These are phyloP conservation scores for Leishmania martiniquensis DNA, from an alignment of 208 protist genomes.

Conservation along the genomic window DNA sequence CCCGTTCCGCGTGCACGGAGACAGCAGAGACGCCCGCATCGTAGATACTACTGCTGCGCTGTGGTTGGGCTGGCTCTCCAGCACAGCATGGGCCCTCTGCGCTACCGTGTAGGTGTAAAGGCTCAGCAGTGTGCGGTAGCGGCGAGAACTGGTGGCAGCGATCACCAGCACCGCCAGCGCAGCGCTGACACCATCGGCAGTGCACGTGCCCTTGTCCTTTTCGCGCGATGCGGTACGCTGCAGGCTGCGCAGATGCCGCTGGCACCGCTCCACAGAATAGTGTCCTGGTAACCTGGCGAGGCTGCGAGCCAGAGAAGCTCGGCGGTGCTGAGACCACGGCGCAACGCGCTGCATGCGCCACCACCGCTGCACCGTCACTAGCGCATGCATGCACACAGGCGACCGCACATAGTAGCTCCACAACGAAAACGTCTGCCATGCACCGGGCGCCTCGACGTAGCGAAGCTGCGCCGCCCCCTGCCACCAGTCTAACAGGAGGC, in stretches of 20 bases:
- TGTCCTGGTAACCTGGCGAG: constrained; percentile 9
- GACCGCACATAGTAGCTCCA: constrained; percentile 35
- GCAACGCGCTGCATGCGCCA: constrained; percentile 50
- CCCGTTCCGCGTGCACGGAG: background rate
- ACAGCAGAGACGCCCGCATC: background rate
- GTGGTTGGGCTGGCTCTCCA: background rate
- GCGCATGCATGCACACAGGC: constrained; percentile 39
- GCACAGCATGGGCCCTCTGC: constrained; percentile 12
- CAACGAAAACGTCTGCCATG: constrained; percentile 13
- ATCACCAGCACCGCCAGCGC: constrained; percentile 20
- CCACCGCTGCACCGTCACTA: constrained; percentile 72
- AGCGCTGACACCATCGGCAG: background rate
- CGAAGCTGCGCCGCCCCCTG: constrained; percentile 4
- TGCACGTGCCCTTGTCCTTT: background rate
- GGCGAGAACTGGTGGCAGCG: constrained; percentile 39
- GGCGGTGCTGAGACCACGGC: constrained; percentile 27
- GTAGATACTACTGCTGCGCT: background rate
- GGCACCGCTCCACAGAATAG: constrained; percentile 4
- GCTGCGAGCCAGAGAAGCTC: background rate
- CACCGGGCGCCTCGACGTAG: constrained; percentile 28
- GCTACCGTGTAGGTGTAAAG: constrained; percentile 39
- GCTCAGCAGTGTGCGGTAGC: constrained; percentile 33
- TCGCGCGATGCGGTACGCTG: background rate
- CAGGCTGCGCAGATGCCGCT: constrained; percentile 15
- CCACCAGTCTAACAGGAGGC: constrained; percentile 26